Conservation (phyloP, 164 flowering plant genomes). For the Hamamelis virginiana region DNA sequence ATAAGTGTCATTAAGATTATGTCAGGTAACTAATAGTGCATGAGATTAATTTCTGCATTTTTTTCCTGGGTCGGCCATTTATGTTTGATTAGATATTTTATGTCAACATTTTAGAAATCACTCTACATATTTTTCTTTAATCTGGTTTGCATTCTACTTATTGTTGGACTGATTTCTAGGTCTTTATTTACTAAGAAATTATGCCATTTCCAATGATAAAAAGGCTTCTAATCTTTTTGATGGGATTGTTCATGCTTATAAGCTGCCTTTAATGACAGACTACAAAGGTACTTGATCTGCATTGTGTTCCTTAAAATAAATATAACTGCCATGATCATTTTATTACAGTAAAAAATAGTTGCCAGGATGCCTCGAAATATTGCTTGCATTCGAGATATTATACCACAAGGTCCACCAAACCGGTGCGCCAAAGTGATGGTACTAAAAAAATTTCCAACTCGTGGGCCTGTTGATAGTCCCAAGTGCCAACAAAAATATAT, state of each 20-base stretch:
- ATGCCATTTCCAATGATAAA: constrained; percentile 24
- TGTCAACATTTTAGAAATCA: constrained; percentile 4
- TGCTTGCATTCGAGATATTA: too few species aligned
- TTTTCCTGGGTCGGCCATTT: not conserved
- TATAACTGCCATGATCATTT: too few species aligned
- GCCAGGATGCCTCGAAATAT: too few species aligned
- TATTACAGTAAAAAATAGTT: too few species aligned
- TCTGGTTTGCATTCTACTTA: constrained; percentile 15
- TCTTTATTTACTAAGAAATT: constrained; percentile 44
- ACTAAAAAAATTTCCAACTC: too few species aligned
- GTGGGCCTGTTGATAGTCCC: too few species aligned
- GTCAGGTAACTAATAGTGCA: constrained; percentile 52
- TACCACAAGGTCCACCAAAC: too few species aligned
- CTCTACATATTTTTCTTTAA: not conserved
- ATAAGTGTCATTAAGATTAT: constrained; percentile 70
- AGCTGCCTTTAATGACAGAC: constrained; percentile 21
- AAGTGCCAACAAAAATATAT: too few species aligned
- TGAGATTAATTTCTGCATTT: not conserved
- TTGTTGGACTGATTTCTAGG: constrained; percentile 38
- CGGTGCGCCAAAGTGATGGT: too few species aligned
- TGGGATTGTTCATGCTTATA: constrained; percentile 27
- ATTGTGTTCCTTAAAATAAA: too few species aligned
- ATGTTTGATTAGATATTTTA: not conserved
- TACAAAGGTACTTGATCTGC: constrained; percentile 43
- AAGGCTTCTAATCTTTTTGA: constrained; percentile 18